Evolutionary conservation across 1,139 yeast genomes (phyloP), one percentile per base, ranked within the genome.

Genomic region (Geotrichum armillariae): DNA sequence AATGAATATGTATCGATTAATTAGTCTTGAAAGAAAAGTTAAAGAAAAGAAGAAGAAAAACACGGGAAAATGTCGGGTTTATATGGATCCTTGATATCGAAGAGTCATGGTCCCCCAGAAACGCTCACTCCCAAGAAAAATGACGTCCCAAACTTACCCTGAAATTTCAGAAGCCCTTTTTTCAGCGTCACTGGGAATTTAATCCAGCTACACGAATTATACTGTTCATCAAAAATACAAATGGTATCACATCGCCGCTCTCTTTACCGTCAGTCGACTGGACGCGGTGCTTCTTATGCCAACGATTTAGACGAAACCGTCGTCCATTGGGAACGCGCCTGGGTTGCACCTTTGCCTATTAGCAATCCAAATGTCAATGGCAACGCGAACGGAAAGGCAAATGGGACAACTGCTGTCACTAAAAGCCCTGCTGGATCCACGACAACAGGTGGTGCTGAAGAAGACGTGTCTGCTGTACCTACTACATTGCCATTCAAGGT

Each of bases 401-500:
- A 38, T 25, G 38, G 43, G 22, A 9, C 22, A 20, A 16, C 41
- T 31, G 20, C 18, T n/a, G 17, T 22, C 16, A 27, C 22, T 12
- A 31, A 37, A 31, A 25, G 27, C 7, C 29, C 23, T 11, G 5
- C 36, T 12, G 39, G 23, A 5, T n/a, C n/a, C n/a, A 17, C 21
- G 7, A 7, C 22, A n/a, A 17, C 46, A 11, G 40, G 35, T 4
- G 22, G 21, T 8, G 7, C 12, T 5, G 31, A 27, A 18, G 43
- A 31, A 22, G 43, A 45, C 17, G 16, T 16, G 11, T 5, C 36
- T 4, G 20, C 44, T 2, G 43, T 61, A 20, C 66, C 62, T 8
- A 57, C 63, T 2, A 66, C 64, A 9, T 62, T 62, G 41, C 62
- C 62, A 1, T 75, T 75, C 58, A 62, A 62, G 42, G 71, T 76